These are phyloP conservation scores for Citrus australasica DNA, from an alignment of 345 rosid species.

Conservation along the genomic window DNA sequence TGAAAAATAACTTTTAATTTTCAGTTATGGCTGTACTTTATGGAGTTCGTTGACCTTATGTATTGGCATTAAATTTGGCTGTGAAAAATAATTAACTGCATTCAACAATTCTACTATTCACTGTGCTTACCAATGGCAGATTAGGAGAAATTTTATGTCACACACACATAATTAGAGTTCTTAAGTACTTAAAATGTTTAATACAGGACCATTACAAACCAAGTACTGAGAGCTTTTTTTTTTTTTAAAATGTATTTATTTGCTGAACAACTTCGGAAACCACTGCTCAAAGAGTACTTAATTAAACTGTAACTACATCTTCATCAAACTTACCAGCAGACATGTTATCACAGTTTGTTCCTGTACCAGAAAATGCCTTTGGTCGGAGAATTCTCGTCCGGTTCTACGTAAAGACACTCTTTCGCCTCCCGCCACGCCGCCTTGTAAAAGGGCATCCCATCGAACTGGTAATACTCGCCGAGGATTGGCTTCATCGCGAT, in stretches of 20 bases:
- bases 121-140: too few species aligned
- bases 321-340: neutral
- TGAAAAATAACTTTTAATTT: too few species aligned
- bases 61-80: too few species aligned
- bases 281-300: neutral
- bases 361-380: constrained; percentile 60
- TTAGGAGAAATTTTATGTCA: neutral
- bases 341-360: constrained; percentile 35
- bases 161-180: neutral
- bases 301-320: neutral
- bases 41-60: too few species aligned
- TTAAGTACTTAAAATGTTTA: neutral
- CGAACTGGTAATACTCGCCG: constrained; percentile 52
- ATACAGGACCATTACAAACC: neutral
- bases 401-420: constrained; percentile 58
- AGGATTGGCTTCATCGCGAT: constrained; percentile 50
- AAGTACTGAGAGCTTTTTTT: neutral
- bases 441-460: constrained; percentile 40
- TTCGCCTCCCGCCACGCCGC: constrained; percentile 63
- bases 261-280: neutral
- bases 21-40: too few species aligned
- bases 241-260: neutral
- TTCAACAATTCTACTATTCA: too few species aligned
- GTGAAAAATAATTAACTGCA: too few species aligned
- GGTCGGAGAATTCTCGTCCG: constrained; percentile 29